Evolutionary conservation across 2,329 filamentous ascomycete genomes (phyloP), one percentile per base, ranked within the genome.

Genomic region (Fragosphaeria purpurea): DNA sequence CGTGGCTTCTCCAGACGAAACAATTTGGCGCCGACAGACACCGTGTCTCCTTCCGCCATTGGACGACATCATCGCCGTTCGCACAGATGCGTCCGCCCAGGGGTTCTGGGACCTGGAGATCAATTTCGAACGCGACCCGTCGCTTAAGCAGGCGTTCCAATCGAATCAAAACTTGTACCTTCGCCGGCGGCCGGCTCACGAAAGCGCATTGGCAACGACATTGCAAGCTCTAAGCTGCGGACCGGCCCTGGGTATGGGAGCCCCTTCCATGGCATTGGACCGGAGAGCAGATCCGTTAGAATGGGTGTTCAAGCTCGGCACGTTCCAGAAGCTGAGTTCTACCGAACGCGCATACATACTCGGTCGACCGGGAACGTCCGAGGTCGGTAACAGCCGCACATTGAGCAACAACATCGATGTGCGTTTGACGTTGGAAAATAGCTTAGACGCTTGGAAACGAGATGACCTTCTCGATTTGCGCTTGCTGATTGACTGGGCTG

Each of bases 91-190:
- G 5, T 75, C 80, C 1, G 75, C 81, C 4, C 73, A 80, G 5
- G 73, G 75, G 4, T 91, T 88, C 69, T 96, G 90, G 90, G 83
- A 87, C 41, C 75, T 94, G 3, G 80, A 82, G 6, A 72, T 95
- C 4, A 83, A 93, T 61, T 88, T 96, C 56, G 70, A 70, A 4
- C 70, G 73, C 46, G 80, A 85, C 51, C 71, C 82, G 0, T 65
- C 71, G 0, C 77, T 93, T 46, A 70, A 78, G 5, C 66, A 74
- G 1, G 78, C 82, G 4, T 88, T 95, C 68, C 70, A 70, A 9
- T 71, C 73, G 22, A 82, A 83, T 32, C 88, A 94, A 58, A 86
- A 80, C 1, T 70, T 96, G 41, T 83, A 82, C 60, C 80, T 95
- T 5, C 79, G 85, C 13, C 76, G 85, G 12, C 80, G 88, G 50